Evolutionary conservation across 2,329 filamentous ascomycete species (phyloP), one percentile per base, ranked within the genome.

Genomic region (Raffaelea albimanens): DNA sequence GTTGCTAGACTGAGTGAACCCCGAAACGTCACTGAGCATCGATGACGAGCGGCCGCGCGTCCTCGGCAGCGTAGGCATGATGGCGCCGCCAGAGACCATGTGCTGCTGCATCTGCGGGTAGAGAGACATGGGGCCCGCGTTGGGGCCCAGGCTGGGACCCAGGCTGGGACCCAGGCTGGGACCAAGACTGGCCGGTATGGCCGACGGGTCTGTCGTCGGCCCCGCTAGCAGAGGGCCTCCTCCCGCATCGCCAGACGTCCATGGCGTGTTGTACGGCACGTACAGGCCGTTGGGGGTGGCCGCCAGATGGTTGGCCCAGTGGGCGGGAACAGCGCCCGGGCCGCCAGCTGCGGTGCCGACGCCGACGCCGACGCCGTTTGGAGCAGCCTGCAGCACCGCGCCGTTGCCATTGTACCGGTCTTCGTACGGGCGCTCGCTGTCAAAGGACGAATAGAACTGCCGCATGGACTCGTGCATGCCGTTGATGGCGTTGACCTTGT

Each of bases 21-120:
- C 78, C n/a, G 78, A 82, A 3, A 83, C 67, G 56, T 82, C 75
- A 57, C 78, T 82, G 2, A 83, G 72, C 80, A 83, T 83, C 49
- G 77, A 82, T 10, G 77, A 82, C 25, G 78, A 82, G 43, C 80
- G 74, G 20, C 77, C 78, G 40, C 79, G 65, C 25, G 67, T 65
- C 59, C 70, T 72, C 29, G 33, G 44, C 21, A 33, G 42, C 33
- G 31, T 33, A 11, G 45, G 21, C 23, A 41, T n/a, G 8, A 41
- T 33, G 25, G 39, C 25, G 11, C 19, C n/a, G n/a, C n/a, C n/a
- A n/a, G n/a, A n/a, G n/a, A n/a, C n/a, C n/a, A n/a, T n/a, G n/a
- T n/a, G n/a, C n/a, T n/a, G 31, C 16, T 48, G 45, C n/a, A 48
- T 14, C 19, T 49, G 44, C 34, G 47, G 36, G 31, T 34, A 34